Conservation (phyloP, 495 filamentous ascomycete species). For the Podospora conica region DNA sequence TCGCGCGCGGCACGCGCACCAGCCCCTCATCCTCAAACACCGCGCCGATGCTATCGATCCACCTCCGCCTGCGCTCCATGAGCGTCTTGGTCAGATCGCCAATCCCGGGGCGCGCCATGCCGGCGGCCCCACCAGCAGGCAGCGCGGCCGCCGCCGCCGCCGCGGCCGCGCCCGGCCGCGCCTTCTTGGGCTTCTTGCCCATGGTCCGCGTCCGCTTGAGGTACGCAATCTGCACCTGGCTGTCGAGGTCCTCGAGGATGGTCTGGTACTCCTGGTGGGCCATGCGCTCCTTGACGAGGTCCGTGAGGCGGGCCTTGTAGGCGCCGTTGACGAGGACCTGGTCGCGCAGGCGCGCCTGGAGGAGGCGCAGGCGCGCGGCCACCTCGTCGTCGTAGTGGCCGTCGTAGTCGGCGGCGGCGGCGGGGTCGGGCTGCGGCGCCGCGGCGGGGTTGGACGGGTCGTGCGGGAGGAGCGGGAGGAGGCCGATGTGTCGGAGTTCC, state of each 20-base stretch:
- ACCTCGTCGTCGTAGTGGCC: constrained; percentile 92
- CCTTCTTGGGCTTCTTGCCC: constrained; percentile 88
- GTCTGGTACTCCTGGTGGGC: constrained; percentile 93
- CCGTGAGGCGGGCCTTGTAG: constrained; percentile 75
- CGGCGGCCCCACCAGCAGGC: constrained; percentile 42
- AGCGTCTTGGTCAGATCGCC: constrained; percentile 82
- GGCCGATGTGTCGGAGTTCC: constrained; percentile 89
- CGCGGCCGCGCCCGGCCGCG: constrained; percentile 58
- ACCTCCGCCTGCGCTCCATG: constrained; percentile 81
- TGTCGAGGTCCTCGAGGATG: constrained; percentile 93
- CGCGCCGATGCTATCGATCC: constrained; percentile 79
- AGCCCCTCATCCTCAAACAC: constrained; percentile 70
- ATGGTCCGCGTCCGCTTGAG: constrained; percentile 93
- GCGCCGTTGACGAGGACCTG: constrained; percentile 82
- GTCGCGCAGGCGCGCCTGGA: constrained; percentile 76
- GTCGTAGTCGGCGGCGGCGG: constrained; percentile 60
- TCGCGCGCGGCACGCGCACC: constrained; percentile 40
- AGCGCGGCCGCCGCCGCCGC: constrained; percentile 46
- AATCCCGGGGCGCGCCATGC: constrained; percentile 70
- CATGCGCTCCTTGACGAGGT: constrained; percentile 83
- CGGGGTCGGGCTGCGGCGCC: constrained; percentile 23
- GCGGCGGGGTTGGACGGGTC: constrained; percentile 43
- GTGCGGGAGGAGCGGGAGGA: constrained; percentile 60
- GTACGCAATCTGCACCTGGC: constrained; percentile 91
- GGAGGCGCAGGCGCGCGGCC: constrained; percentile 74